Evolutionary conservation across 768 basidiomycete genomes (phyloP), one percentile per base, ranked within the genome.

Genomic region (Hericium alpestre): DNA sequence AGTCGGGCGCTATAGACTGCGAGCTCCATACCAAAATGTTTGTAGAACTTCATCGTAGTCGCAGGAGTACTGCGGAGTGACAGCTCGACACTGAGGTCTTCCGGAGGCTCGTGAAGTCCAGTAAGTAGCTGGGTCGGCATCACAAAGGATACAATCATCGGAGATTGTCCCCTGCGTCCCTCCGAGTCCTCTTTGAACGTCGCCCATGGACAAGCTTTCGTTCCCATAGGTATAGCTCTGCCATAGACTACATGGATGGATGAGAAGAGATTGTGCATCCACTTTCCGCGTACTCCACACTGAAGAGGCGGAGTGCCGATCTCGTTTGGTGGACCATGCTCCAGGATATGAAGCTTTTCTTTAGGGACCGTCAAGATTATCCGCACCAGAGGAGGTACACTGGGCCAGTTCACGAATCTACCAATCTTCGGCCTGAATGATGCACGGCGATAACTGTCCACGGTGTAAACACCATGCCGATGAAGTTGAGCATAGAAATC

Each of bases 351-450:
- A 11, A 32, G 32, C 22, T 59, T 61, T 16, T 62, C 20, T n/a
- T 72, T 67, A 23, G 76, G 75, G 32, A 78, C 67, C 11, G 64
- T 63, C 43, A 76, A 62, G 47, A 71, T 59, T 38, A 75, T 54
- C 46, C 69, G 70, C 7, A 75, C 71, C 7, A 75, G 63, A n/a
- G 71, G 65, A 12, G 76, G 75, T 6, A 75, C 63, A 20, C 53
- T 52, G 22, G 59, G 60, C 68, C 68, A 69, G 5, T 46, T 38
- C 2, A 37, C 38, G 23, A 65, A 65, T 7, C 53, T 20, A 54
- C 12, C 39, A 49, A 43, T 43, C 16, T 1, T 43, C 2, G 41
- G 41, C 32, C 32, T 32, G 32, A 32, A 53, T 18, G 18, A 1
- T 22, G 25, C 50, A 12, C 11, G 23, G 27, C 54, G 55, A 52